Base-by-base conservation (phyloP, 1,284 basidiomycete species). In the Lignosus rhinocerotis region DNA sequence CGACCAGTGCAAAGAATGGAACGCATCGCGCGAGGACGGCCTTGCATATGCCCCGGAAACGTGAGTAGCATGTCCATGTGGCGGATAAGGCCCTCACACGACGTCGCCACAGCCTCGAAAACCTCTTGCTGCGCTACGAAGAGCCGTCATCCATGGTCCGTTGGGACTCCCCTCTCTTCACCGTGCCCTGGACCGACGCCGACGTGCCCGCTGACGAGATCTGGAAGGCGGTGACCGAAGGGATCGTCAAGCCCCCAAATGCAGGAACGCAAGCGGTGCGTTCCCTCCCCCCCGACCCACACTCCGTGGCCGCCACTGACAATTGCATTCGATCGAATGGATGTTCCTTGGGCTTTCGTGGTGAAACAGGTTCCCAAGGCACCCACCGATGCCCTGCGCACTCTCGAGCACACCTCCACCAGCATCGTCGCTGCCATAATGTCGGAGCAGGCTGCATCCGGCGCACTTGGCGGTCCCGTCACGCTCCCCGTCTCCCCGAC, bases 131-230 rank as follows among this genome's bases (percentile, higher is more conserved):
- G 71, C 85, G 96, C 39, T 98, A 88, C 67, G 96, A 99, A 77
- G 96, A 98, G 72, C 96, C 96, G 0, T 95, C 92, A 0, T 95
- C 94, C 0, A 96, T 96, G 89, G 94, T 93, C 11, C 85, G 96
- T 45, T 99, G 96, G 96, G 96, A 99, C 74, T 91, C 94, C 0
- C 96, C 96, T 0, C 81, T 98, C 33, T 92, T 98, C 72, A 93
- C 92, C 1, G 75, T 98, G 0, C 76, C 87, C 2, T 92, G 88
- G 85, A 81, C 84, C 34, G 92, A 95, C 61, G 77, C 81, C 30
- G 78, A 83, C 25, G 75, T 93, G 3, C 92, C 93, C 0, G 78
- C 77, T 19, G 82, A 87, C 7, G 81, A 85, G 11, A 90, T 98
- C 47, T 97, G 92, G 90, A 80, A 86, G 16, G 88, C 92, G 0